Base-by-base conservation (phyloP, 208 protist species). In the Trypanosoma lewisi region DNA sequence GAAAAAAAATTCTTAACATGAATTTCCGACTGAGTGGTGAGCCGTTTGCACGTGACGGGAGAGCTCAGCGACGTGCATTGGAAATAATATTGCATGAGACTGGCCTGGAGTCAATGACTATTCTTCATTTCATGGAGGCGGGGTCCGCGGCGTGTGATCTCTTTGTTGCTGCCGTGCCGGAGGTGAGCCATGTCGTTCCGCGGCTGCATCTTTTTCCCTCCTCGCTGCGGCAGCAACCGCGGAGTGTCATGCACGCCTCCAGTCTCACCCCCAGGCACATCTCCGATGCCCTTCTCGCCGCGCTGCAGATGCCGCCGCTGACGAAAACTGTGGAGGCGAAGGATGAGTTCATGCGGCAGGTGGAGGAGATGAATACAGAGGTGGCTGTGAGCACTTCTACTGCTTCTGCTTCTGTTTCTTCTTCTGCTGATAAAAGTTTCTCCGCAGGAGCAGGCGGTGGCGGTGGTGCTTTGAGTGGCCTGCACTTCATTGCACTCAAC, bases 161-260 rank as follows among this genome's bases (percentile, higher is more conserved):
- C 7, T 87, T 92, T 58, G 52, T 58, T 5, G 33, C 49, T 11
- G 80, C 77, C 4, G 70, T 87, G 31, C 63, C 70, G 6, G 68
- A 51, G 12, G 37, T 33, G n/a, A 52, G 41, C 42, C 31, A 58
- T 19, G 21, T 55, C n/a, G 63, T 82, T 56, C 83, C 77, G 8
- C 71, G 78, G 16, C 67, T 85, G 48, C 77, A 83, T 52, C 33
- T 89, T 21, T 89, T 89, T 79, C 69, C 67, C 45, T 67, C 16
- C 33, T 63, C 21, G 55, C 61, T 41, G 19, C 56, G 55, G 16
- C 61, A 62, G 6, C 19, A 39, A 0, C 51, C 63, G 31, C 73
- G 75, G 12, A 57, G 58, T 36, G 79, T 77, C 23, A 58, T 90
- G 34, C 54, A 70, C 25, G 71, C 67, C 21, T 11, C 8, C 17